Evolutionary conservation across 345 rosid genomes (phyloP).

Genomic region (Gossypium mustelinum): DNA sequence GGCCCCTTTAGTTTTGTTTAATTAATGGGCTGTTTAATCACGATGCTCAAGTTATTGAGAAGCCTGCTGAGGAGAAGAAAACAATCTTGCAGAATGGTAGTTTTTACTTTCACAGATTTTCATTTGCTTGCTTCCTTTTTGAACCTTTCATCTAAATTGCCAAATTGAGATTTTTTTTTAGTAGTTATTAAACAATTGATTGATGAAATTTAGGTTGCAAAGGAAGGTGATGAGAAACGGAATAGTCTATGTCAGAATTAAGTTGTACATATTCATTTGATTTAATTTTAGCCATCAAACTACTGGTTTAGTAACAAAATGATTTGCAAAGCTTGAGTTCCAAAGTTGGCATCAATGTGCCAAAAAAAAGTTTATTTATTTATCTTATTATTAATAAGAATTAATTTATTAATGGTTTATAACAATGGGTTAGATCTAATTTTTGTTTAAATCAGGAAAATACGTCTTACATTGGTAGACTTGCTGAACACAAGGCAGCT

Average conservation of each 20-base stretch:
- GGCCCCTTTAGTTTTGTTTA: not conserved
- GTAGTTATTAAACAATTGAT: not conserved
- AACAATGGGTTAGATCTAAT: too few relatives aligned
- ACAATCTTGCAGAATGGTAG: conserved; percentile 52
- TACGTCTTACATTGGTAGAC: too few relatives aligned
- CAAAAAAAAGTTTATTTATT: too few relatives aligned
- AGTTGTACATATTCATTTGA: too few relatives aligned
- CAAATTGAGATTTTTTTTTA: not conserved
- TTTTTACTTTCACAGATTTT: not conserved
- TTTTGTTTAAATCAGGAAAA: too few relatives aligned
- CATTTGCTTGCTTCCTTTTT: not conserved
- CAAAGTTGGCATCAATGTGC: too few relatives aligned
- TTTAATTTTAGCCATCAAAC: too few relatives aligned
- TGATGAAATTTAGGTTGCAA: conserved; percentile 52
- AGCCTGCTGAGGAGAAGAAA: not conserved
- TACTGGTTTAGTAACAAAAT: too few relatives aligned
- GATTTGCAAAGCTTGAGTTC: too few relatives aligned
- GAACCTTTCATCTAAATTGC: conserved; percentile 40
- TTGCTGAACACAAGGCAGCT: too few relatives aligned
- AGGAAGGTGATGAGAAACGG: conserved; percentile 68
- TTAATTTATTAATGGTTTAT: too few relatives aligned
- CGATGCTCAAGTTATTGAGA: not conserved
- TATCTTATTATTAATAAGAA: too few relatives aligned
- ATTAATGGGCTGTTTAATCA: not conserved
- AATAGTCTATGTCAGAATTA: not conserved